Evolutionary conservation across 148 eudicot genomes (phyloP).

Genomic region (Oxyria digyna): DNA sequence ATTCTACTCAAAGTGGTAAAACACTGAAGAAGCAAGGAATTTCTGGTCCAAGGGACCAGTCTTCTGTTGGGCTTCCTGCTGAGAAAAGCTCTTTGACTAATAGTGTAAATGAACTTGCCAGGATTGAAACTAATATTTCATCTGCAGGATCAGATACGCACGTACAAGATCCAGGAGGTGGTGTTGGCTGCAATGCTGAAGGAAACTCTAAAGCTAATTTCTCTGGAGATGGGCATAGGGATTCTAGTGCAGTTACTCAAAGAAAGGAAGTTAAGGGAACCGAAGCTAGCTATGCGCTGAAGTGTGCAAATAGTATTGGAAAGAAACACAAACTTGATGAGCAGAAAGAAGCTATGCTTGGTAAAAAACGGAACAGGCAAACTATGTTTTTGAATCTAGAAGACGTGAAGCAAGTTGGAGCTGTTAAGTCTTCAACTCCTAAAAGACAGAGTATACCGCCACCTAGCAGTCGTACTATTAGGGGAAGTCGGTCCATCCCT

Average conservation of each 20-base stretch:
- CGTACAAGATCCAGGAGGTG: conserved; percentile 21
- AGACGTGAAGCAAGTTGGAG: conserved; percentile 85
- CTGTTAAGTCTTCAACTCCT: conserved; percentile 63
- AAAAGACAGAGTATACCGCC: conserved; percentile 58
- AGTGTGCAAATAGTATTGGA: conserved; percentile 52
- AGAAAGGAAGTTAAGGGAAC: conserved; percentile 66
- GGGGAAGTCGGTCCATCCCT: conserved; percentile 30
- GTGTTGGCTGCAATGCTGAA: conserved; percentile 25
- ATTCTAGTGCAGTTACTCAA: conserved; percentile 31
- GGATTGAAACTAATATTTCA: conserved; percentile 24
- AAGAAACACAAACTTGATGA: conserved; percentile 77
- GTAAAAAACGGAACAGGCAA: conserved; percentile 80
- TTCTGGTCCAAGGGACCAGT: conserved; percentile 19
- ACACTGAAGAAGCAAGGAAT: conserved; percentile 25
- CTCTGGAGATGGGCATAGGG: conserved; percentile 32
- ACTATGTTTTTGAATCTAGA: conserved; percentile 88
- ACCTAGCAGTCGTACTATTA: conserved; percentile 49
- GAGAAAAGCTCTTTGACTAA: conserved; percentile 26
- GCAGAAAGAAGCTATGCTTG: conserved; percentile 89
- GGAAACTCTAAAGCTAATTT: conserved; percentile 25
- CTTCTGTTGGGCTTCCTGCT: conserved; percentile 12
- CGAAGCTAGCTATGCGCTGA: conserved; percentile 69
- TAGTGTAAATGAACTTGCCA: conserved; percentile 20
- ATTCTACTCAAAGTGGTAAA: conserved; percentile 18
- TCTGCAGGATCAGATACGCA: conserved; percentile 24